These are phyloP conservation scores for Westerdykella ornata DNA, from an alignment of 2,329 filamentous ascomycete species.

Conservation along the genomic window DNA sequence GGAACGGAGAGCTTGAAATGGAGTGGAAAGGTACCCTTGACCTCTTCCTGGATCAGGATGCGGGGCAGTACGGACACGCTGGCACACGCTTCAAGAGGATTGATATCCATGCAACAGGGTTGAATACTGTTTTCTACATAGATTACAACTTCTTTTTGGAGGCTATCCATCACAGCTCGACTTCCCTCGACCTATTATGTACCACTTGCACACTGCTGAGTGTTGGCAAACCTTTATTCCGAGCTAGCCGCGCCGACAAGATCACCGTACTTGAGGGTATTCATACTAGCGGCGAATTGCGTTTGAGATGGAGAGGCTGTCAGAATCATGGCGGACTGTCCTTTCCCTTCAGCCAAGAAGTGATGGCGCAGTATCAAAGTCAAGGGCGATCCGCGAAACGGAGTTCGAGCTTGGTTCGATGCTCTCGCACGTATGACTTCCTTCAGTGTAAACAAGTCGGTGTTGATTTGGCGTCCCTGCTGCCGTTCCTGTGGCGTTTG, in stretches of 20 bases:
- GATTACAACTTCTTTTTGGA: too few species aligned
- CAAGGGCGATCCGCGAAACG: conserved; percentile 39
- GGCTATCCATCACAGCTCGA: too few species aligned
- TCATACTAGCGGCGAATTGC: conserved; percentile 39
- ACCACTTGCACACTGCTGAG: too few species aligned
- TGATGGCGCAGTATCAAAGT: conserved; percentile 42
- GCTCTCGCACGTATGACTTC: conserved; percentile 43
- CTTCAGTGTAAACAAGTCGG: conserved; percentile 42
- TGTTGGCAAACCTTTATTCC: conserved; percentile 7
- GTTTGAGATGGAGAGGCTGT: conserved; percentile 36
- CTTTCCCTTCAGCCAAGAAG: conserved; percentile 24
- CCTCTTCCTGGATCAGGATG: too few species aligned
- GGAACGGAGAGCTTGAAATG: too few species aligned
- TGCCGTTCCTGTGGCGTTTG: conserved; percentile 37
- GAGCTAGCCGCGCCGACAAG: conserved; percentile 30
- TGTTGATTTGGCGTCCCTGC: conserved; percentile 42
- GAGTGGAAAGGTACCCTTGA: too few species aligned
- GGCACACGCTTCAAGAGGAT: too few species aligned
- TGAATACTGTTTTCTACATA: too few species aligned
- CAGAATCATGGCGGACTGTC: conserved; percentile 35
- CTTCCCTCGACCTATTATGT: too few species aligned
- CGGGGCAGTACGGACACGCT: too few species aligned
- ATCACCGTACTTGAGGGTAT: conserved; percentile 42
- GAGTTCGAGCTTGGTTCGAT: conserved; percentile 31
- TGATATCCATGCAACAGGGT: too few species aligned